These are phyloP conservation scores for Primulina huaijiensis DNA, from an alignment of 257 asterid genomes.

Conservation along the genomic window DNA sequence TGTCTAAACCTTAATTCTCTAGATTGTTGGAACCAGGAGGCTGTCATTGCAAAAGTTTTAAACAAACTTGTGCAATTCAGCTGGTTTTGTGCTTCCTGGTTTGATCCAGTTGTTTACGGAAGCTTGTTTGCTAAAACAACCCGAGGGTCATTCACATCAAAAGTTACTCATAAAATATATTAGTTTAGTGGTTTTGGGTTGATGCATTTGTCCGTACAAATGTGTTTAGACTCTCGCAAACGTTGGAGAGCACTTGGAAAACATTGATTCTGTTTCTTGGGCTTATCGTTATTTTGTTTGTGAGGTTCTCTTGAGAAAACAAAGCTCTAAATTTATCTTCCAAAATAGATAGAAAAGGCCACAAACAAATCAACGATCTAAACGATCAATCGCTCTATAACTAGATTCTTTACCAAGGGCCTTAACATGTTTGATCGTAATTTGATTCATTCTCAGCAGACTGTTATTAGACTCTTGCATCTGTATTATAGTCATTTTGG, in stretches of 20 bases:
- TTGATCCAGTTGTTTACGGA: slow-evolving; percentile 9
- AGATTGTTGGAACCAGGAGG: slow-evolving; percentile 1
- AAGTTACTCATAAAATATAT: slow-evolving; percentile 1
- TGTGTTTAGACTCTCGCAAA: background rate
- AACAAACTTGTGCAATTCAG: slow-evolving; percentile 17
- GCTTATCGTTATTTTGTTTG: no score
- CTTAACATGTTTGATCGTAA: background rate
- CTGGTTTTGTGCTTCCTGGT: slow-evolving; percentile 7
- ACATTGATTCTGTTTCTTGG: no score
- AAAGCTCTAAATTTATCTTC: no score
- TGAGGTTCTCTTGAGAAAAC: no score
- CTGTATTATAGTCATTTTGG: background rate
- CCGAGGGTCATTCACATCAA: background rate
- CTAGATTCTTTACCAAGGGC: no score
- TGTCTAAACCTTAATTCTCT: background rate
- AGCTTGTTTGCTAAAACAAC: background rate
- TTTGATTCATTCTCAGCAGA: slow-evolving; percentile 8
- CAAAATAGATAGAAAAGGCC: no score
- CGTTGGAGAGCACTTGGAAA: background rate
- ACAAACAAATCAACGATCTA: no score
- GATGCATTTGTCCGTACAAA: no score
- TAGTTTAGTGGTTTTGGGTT: slow-evolving; percentile 6
- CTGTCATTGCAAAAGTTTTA: background rate
- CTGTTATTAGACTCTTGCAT: background rate
- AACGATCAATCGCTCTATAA: no score